Evolutionary conservation across 805 yeast species (phyloP).

Genomic region (Zygoascus tannicola): DNA sequence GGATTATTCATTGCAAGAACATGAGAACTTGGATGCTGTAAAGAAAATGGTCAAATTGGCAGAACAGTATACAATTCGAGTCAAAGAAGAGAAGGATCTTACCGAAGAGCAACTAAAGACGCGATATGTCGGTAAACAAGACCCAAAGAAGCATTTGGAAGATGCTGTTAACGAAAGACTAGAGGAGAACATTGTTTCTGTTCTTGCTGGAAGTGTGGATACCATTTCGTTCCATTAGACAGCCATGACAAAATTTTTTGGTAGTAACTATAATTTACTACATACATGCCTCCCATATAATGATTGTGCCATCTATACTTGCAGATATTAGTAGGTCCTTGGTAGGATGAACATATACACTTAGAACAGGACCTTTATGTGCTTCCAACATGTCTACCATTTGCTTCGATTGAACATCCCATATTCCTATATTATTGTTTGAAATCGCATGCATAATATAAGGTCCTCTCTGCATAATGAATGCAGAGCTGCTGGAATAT

Average conservation of each 20-base stretch:
- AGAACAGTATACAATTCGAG: conserved; percentile 77
- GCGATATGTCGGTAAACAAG: conserved; percentile 96
- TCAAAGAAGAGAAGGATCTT: conserved; percentile 84
- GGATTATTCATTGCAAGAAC: conserved; percentile 71
- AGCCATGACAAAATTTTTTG: no score
- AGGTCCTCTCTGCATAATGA: conserved; percentile 32
- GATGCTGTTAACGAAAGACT: conserved; percentile 79
- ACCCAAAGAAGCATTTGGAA: conserved; percentile 92
- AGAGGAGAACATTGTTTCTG: conserved; percentile 83
- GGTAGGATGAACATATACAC: conserved; percentile 15
- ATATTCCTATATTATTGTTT: conserved; percentile 41
- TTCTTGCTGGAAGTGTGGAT: conserved; percentile 83
- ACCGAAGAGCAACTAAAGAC: conserved; percentile 84
- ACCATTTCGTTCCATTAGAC: conserved; percentile 59
- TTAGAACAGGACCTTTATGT: conserved; percentile 19
- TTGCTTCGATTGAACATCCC: conserved; percentile 59
- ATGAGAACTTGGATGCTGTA: conserved; percentile 61
- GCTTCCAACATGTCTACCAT: conserved; percentile 29
- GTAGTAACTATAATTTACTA: no score
- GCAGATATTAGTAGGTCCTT: conserved; percentile 17
- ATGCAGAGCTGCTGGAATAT: conserved; percentile 44
- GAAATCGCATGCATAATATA: conserved; percentile 51
- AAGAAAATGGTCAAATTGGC: conserved; percentile 83
- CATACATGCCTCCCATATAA: conserved; percentile 7
- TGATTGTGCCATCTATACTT: conserved; percentile 13